A percentile compares a stretch with the other conserved stretches of the same genome.
These are phyloP conservation scores for Taiozyma onychis DNA, from an alignment of 1,139 yeast species.

Conservation along the genomic window DNA sequence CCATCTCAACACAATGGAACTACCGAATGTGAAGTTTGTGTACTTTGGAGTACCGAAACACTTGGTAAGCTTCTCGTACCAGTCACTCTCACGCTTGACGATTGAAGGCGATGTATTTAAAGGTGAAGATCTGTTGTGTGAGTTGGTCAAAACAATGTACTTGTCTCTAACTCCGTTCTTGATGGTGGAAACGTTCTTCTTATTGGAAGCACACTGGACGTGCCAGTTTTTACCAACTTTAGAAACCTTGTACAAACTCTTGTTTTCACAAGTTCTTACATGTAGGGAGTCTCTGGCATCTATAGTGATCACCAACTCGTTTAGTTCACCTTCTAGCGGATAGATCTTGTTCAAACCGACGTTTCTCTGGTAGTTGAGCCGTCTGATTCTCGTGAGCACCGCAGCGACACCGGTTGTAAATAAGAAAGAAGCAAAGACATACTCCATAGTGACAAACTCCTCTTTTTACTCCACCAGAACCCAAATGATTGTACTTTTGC, in stretches of 20 bases:
- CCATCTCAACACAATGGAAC: slow-evolving; percentile 16
- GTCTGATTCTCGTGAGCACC: background rate
- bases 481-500: background rate
- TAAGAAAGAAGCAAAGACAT: background rate
- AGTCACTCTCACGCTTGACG: slow-evolving; percentile 9
- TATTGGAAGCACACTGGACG: slow-evolving; percentile 4
- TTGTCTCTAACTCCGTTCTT: slow-evolving; percentile 10
- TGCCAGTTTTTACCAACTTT: slow-evolving; percentile 12
- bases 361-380: slow-evolving; percentile 1
- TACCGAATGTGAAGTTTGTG: slow-evolving; percentile 16
- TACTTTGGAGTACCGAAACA: background rate
- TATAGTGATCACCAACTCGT: slow-evolving; percentile 7
- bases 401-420: background rate
- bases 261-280: slow-evolving; percentile 2
- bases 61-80: background rate
- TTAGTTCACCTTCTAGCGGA: slow-evolving; percentile 8
- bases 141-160: slow-evolving; percentile 13
- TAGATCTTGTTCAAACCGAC: slow-evolving; percentile 8
- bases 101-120: slow-evolving; percentile 17
- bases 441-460: background rate
- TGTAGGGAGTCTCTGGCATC: slow-evolving; percentile 4
- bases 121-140: slow-evolving; percentile 7
- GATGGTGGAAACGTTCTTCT: slow-evolving; percentile 12
- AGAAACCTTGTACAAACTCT: slow-evolving; percentile 10
- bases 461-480: background rate